Evolutionary conservation across 805 yeast genomes (phyloP).

Genomic region (Candida tallmaniae): DNA sequence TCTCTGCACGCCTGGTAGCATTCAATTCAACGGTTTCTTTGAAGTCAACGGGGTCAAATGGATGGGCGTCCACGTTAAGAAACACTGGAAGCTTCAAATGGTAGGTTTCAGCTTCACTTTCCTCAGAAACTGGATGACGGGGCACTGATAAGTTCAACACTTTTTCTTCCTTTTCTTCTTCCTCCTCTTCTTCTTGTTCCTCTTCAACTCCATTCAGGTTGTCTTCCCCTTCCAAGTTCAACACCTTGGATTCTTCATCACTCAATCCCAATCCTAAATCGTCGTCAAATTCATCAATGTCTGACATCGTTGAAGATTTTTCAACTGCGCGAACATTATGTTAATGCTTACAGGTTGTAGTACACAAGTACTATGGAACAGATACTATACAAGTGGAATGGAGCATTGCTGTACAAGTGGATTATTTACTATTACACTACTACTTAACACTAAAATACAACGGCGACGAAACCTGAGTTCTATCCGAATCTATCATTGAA

Average conservation of each 20-base stretch:
- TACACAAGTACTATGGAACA: too few species aligned
- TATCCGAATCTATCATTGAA: too few species aligned
- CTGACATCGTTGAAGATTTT: conserved; percentile 8
- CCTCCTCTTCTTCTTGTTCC: conserved; percentile 26
- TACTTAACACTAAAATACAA: conserved; percentile 6
- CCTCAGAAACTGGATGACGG: conserved; percentile 43
- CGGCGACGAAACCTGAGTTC: neutral
- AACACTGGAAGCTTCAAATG: conserved; percentile 76
- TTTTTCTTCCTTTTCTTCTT: conserved; percentile 29
- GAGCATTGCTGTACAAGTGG: neutral
- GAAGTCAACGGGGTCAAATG: conserved; percentile 74
- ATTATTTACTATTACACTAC: neutral
- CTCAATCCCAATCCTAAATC: conserved; percentile 13
- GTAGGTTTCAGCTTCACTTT: conserved; percentile 34
- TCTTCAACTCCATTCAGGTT: too few species aligned
- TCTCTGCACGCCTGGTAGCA: conserved; percentile 18
- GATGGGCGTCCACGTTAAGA: conserved; percentile 74
- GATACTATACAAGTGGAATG: neutral
- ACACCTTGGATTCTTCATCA: conserved; percentile 5
- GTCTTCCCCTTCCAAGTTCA: conserved; percentile 11
- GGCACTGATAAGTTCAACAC: conserved; percentile 39
- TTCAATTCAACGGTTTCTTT: conserved; percentile 44
- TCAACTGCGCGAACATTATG: neutral
- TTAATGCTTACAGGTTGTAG: too few species aligned
- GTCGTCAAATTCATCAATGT: conserved; percentile 7